A percentile compares a stretch with the other conserved stretches of the same genome.
Conservation (phyloP, 768 basidiomycete species). For the Auriscalpium vulgare region DNA sequence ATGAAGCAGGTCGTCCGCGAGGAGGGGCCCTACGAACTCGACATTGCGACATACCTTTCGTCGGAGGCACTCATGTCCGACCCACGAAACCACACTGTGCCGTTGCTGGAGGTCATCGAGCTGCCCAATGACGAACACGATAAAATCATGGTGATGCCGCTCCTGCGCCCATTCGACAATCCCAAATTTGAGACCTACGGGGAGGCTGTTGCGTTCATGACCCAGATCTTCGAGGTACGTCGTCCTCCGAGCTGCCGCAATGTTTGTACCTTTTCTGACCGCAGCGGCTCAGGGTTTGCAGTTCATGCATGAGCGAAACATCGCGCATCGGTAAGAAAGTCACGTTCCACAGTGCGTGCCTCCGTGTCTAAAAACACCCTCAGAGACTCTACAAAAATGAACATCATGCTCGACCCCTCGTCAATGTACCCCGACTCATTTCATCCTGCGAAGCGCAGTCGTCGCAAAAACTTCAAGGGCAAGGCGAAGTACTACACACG, state of each 20-base stretch:
- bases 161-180: slow-evolving; percentile 11
- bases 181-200: slow-evolving; percentile 20
- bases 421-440: slow-evolving; percentile 6
- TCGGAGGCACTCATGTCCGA: slow-evolving; percentile 2
- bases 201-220: slow-evolving; percentile 19
- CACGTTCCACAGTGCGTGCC: too few relatives aligned
- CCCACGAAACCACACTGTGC: slow-evolving; percentile 19
- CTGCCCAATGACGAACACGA: slow-evolving; percentile 6
- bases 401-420: slow-evolving; percentile 10
- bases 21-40: slow-evolving; percentile 7
- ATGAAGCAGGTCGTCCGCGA: slow-evolving; percentile 11
- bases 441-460: slow-evolving; percentile 3
- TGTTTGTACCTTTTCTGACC: neutral
- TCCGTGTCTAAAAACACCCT: neutral
- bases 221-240: slow-evolving; percentile 18
- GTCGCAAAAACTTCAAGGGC: slow-evolving; percentile 1
- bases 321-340: slow-evolving; percentile 16
- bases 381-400: slow-evolving; percentile 6
- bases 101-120: slow-evolving; percentile 13
- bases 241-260: neutral
- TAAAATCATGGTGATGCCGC: slow-evolving; percentile 16
- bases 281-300: slow-evolving; percentile 12
- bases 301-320: slow-evolving; percentile 16
- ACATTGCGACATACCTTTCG: slow-evolving; percentile 3
- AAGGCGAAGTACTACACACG: slow-evolving; percentile 15